Evolutionary conservation across 2,329 filamentous ascomycete genomes (phyloP), one percentile per base, ranked within the genome.

Genomic region (Ophiostoma perfectum): DNA sequence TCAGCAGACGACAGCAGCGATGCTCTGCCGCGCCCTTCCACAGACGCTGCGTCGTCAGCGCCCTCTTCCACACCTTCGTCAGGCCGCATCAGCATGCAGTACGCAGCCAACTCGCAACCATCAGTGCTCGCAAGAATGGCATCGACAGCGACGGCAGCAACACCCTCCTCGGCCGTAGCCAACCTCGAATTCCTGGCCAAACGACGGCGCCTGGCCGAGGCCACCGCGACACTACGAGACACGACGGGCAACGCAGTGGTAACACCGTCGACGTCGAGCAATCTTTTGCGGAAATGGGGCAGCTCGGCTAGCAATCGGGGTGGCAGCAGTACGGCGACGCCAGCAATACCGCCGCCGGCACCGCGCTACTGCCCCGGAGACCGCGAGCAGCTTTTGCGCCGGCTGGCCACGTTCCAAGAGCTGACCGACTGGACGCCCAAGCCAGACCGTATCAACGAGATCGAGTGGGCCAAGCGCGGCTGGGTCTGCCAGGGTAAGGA

Each of bases 371-470:
- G 91, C 67, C 94, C 95, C 0, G 91, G 89, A 80, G 93, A 95
- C 76, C 90, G 95, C 67, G 87, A 88, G 52, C 88, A 92, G 73
- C 93, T 98, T 71, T 82, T 98, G 11, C 87, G 85, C 73, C 83
- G 95, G 38, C 82, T 99, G 41, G 90, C 90, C 70, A 96, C 92
- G 0, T 99, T 96, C 76, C 90, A 94, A 75, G 92, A 94, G 73
- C 88, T 98, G 64, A 95, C 92, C 67, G 86, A 90, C 76, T 99
- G 94, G 94, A 90, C 91, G n/a, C 90, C 92, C 0, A 98, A 98
- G 77, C 93, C 95, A 0, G 86, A 93, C 66, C 83, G 83, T 45
- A 88, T 98, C 73, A 92, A 88, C 75, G 95, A 98, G 78, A 88
- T 97, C 7, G 90, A 93, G 77, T 99, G 95, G 95, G 93, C 93